A percentile compares a stretch with the other conserved stretches of the same genome.
Conservation (phyloP, 2,329 filamentous ascomycete genomes). For the Trichoderma afroharzianum region DNA sequence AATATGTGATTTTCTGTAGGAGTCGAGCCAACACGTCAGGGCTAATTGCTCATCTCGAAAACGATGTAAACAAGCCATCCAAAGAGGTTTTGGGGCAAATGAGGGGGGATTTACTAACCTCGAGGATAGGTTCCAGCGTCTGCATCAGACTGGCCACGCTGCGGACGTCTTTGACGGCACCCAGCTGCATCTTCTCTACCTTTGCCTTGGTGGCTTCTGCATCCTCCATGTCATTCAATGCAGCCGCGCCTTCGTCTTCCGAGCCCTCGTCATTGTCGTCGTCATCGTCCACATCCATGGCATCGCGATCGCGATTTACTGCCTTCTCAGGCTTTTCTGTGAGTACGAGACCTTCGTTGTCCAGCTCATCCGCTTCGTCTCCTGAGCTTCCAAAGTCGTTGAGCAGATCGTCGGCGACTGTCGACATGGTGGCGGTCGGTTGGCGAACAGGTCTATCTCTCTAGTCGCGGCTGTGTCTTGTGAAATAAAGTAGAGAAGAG, state of each 20-base stretch:
- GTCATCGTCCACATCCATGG: conserved; percentile 54
- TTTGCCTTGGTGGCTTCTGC: conserved; percentile 71
- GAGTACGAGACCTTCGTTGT: conserved; percentile 46
- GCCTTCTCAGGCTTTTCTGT: conserved; percentile 40
- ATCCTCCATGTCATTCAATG: conserved; percentile 53
- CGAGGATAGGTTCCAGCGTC: conserved; percentile 72
- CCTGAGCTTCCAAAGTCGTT: conserved; percentile 66
- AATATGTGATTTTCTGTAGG: conserved; percentile 74
- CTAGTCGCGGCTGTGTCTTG: background rate
- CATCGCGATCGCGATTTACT: conserved; percentile 36
- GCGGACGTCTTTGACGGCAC: conserved; percentile 70
- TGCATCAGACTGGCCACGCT: conserved; percentile 79
- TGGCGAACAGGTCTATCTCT: background rate
- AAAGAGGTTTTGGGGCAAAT: conserved; percentile 20
- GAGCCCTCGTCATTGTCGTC: conserved; percentile 51
- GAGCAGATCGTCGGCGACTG: conserved; percentile 85
- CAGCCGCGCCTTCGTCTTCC: conserved; percentile 51
- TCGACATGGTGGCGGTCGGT: conserved; percentile 63
- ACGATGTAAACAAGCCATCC: conserved; percentile 58
- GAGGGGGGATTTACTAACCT: conserved; percentile 57
- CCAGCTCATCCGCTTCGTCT: conserved; percentile 66
- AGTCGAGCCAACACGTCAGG: conserved; percentile 58
- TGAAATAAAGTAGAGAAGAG: background rate
- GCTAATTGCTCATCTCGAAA: conserved; percentile 44
- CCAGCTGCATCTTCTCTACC: conserved; percentile 78